A percentile compares a stretch with the other conserved stretches of the same genome.
These are phyloP conservation scores for Alternaria tenuissima DNA, from an alignment of 2,329 filamentous ascomycete genomes.

Conservation along the genomic window DNA sequence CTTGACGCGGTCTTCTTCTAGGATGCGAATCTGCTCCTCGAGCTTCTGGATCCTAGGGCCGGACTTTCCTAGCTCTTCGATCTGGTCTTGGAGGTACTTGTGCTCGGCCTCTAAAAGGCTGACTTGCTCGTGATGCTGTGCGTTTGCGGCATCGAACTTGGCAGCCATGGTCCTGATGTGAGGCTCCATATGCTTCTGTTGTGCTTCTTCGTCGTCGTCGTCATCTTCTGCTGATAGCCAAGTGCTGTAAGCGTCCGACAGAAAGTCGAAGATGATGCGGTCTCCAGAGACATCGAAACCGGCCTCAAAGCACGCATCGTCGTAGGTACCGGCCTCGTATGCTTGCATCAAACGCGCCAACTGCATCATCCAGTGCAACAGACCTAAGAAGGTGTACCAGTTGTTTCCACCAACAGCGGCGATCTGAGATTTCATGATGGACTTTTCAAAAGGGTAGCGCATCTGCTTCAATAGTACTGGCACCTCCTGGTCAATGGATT, in stretches of 20 bases:
- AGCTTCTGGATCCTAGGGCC: slow-evolving; percentile 83
- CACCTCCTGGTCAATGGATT: slow-evolving; percentile 94
- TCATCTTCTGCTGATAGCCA: slow-evolving; percentile 85
- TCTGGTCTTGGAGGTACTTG: slow-evolving; percentile 79
- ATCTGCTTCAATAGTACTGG: slow-evolving; percentile 91
- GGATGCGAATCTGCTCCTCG: slow-evolving; percentile 88
- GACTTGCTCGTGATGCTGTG: slow-evolving; percentile 83
- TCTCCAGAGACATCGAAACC: slow-evolving; percentile 89
- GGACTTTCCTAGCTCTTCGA: slow-evolving; percentile 87
- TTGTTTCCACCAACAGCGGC: slow-evolving; percentile 95
- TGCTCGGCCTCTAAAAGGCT: slow-evolving; percentile 88
- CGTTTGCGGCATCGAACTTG: slow-evolving; percentile 85
- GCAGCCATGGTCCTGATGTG: slow-evolving; percentile 88
- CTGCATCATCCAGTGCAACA: slow-evolving; percentile 99
- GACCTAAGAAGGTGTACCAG: slow-evolving; percentile 91
- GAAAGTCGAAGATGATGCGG: slow-evolving; percentile 91
- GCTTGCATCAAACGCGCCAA: slow-evolving; percentile 91
- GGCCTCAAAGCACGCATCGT: slow-evolving; percentile 86
- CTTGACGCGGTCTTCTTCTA: slow-evolving; percentile 93
- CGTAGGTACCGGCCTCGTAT: slow-evolving; percentile 79
- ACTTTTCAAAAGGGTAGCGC: slow-evolving; percentile 92
- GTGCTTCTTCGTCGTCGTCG: slow-evolving; percentile 82
- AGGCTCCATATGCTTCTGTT: slow-evolving; percentile 71
- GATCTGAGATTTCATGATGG: slow-evolving; percentile 95
- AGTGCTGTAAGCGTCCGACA: slow-evolving; percentile 88